Conservation (phyloP, 2,329 filamentous ascomycete genomes). For the Aspergillus sp. region DNA sequence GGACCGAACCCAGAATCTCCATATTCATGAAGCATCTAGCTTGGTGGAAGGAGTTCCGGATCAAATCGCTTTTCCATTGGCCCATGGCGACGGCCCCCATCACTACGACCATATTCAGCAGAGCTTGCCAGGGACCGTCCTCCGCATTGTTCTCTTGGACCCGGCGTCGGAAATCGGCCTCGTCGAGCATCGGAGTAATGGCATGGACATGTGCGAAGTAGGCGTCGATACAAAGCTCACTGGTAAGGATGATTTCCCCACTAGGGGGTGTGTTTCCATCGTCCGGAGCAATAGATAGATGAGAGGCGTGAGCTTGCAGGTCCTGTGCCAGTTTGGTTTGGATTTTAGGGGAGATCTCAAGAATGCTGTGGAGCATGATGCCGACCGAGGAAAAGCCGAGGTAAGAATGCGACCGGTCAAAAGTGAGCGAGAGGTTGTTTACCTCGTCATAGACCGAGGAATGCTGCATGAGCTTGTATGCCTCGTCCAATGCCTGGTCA, state of each 20-base stretch:
- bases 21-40: slow-evolving; percentile 3
- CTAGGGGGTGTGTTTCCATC: not conserved
- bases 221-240: not conserved
- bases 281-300: not conserved
- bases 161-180: not conserved
- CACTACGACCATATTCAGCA: slow-evolving; percentile 8
- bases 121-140: slow-evolving; percentile 3
- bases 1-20: slow-evolving; percentile 15
- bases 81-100: slow-evolving; percentile 8
- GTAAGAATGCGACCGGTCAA: slow-evolving; percentile 9
- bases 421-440: slow-evolving; percentile 6
- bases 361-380: slow-evolving; percentile 2
- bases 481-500: slow-evolving; percentile 7
- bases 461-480: not conserved
- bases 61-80: not conserved
- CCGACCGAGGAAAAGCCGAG: slow-evolving; percentile 8
- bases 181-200: slow-evolving; percentile 8
- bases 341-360: slow-evolving; percentile 1
- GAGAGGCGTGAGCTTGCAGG: not conserved
- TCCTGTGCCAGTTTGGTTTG: not conserved
- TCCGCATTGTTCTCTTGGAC: not conserved
- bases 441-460: slow-evolving; percentile 5
- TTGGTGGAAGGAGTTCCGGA: slow-evolving; percentile 3
- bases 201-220: slow-evolving; percentile 9
- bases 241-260: not conserved